Base-by-base conservation (phyloP, 306 rosid genomes). In the Quercus alba region DNA sequence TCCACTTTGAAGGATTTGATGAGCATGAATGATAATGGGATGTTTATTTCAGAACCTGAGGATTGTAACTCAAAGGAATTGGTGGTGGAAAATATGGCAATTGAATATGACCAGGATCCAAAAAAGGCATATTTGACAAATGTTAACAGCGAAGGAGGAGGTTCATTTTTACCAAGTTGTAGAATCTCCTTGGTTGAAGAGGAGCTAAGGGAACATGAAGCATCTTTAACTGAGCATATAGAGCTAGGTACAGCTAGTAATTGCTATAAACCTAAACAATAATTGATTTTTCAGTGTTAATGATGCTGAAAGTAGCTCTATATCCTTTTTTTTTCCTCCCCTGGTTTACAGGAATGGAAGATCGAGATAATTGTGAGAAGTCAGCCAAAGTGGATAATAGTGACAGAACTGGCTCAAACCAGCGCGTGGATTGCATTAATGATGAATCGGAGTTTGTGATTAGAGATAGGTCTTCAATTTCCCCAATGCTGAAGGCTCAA, bases 231-330 rank as follows among this genome's bases (percentile, higher is more conserved):
- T 81, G 77, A 81, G 78, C 81, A 77, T 55, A 20, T 76, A 56
- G 70, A 49, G 72, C 79, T 75, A 81, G 83, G 76, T 26, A 31
- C 56, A 63, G 64, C 81, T 86, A 94, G 93, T 90, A 91, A 85
- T 75, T 70, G 57, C 72, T 46, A 51, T 52, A 70, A 74, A 83
- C 68, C 38, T 81, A 62, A 33, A 70, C 74, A 35, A 46, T 57
- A 38, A 21, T 75, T 77, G 75, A 73, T 71, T 70, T 14, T 77
- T 15, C 69, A 25, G 52, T 58, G 41, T 72, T 41, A 52, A 54
- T 5, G 33, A 15, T 61, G 73, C 54, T 82, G 20, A 25, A 25
- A 70, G 62, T 87, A 55, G 63, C 81, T 75, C 63, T 67, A 55
- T 83, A 78, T 61, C 63, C 33, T 38, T 38, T 69, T 62, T 83